A percentile compares a stretch with the other conserved stretches of the same genome.
phyloP scores from a whole-genome alignment of 768 basidiomycete genomes.

The Dacryopinax primogenitus region DNA sequence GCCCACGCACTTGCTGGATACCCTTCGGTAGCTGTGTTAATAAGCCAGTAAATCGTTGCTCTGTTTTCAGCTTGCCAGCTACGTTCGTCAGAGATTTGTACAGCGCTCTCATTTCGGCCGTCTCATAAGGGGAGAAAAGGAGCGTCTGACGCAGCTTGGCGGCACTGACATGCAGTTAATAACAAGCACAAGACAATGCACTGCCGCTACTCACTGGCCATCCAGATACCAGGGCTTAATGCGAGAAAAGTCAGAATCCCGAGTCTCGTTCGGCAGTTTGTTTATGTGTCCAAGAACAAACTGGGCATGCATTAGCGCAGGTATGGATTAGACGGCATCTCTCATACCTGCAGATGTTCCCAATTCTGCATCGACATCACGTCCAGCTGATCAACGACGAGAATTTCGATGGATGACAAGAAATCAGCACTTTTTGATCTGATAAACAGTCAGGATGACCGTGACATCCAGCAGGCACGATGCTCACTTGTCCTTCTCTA shows the following conservation, averaged over 20 bases:
- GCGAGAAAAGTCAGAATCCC: conserved; percentile 87
- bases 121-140: conserved; percentile 74
- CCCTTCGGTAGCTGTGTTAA: conserved; percentile 57
- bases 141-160: conserved; percentile 81
- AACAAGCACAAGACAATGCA: conserved; percentile 6
- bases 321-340: background rate
- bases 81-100: conserved; percentile 70
- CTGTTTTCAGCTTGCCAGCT: conserved; percentile 63
- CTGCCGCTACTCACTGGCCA: conserved; percentile 51
- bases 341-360: conserved; percentile 80
- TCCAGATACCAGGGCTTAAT: conserved; percentile 98
- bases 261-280: conserved; percentile 82
- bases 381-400: conserved; percentile 87
- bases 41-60: conserved; percentile 57
- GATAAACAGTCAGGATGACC: background rate
- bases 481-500: conserved; percentile 85
- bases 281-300: conserved; percentile 78
- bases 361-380: conserved; percentile 96
- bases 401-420: conserved; percentile 80
- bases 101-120: conserved; percentile 70
- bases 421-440: conserved; percentile 65
- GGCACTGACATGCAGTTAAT: conserved; percentile 40
- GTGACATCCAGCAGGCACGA: background rate
- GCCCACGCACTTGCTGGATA: conserved; percentile 57
- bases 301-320: conserved; percentile 30